Evolutionary conservation across 495 filamentous ascomycete species (phyloP), one percentile per base, ranked within the genome.

Genomic region (Zalerion maritima): DNA sequence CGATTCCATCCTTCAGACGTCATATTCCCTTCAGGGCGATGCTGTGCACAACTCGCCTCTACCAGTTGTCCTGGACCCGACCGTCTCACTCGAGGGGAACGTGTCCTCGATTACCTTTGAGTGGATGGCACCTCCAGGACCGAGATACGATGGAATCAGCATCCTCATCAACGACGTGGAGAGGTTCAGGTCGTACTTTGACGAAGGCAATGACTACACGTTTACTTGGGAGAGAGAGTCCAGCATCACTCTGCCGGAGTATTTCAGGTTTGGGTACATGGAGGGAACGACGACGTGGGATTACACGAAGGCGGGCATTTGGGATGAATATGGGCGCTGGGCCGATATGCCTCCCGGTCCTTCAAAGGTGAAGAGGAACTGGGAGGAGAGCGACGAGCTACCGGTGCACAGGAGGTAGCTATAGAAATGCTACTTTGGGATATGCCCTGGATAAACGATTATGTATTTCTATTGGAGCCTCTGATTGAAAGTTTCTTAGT

Each of bases 81-180:
- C 49, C 1, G 59, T 73, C 4, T 48, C 44, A 6, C 36, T 59
- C 0, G 53, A 35, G 5, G 14, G 35, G 21, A 53, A 49, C 1
- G 19, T 45, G 2, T 38, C 44, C 9, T 58, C 43, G 11, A 71
- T 71, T 9, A 73, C 75, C 3, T 67, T 67, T 16, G 57, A 68
- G 6, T 65, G 62, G 37, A 56, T 64, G 14, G 37, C 61, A 4
- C 41, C 57, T 9, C 59, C 60, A 59, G 78, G 54, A 55, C 69
- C 60, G 59, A 69, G 17, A 63, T 87, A 57, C 30, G 69, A 92
- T 43, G 89, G 87, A 0, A 62, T 96, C 11, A 87, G 81, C 35
- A 71, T 94, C 11, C 55, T 97, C 1, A 77, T 97, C 14, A 94
- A 97, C 45, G 89, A 97, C 37, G 89, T 97, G 0, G 89, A 97